Evolutionary conservation across 1,284 basidiomycete genomes (phyloP).

Genomic region (Rhodofomes roseus): DNA sequence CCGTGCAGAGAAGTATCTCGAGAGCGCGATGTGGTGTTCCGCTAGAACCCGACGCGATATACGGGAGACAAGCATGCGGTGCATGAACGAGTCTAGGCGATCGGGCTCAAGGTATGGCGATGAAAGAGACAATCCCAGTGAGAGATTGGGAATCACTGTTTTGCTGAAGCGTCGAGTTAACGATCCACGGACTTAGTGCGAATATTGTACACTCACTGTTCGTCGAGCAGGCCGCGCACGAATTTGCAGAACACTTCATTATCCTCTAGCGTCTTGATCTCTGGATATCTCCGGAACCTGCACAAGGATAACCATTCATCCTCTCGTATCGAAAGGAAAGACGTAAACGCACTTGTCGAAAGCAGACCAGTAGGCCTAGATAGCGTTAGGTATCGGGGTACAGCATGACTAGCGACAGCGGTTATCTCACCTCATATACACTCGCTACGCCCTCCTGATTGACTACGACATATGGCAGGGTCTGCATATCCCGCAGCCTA

Average conservation of each 20-base stretch:
- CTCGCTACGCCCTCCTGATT: conserved; percentile 81
- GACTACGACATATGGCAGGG: conserved; percentile 85
- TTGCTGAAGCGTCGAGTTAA: conserved; percentile 40
- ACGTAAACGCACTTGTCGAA: conserved; percentile 64
- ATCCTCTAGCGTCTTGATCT: conserved; percentile 69
- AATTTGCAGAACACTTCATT: conserved; percentile 81
- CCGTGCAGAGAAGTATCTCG: conserved; percentile 49
- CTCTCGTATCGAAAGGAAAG: conserved; percentile 6
- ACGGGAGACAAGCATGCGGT: conserved; percentile 85
- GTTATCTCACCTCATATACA: conserved; percentile 75
- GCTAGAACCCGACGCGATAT: conserved; percentile 88
- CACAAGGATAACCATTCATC: conserved; percentile 10
- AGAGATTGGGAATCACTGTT: conserved; percentile 73
- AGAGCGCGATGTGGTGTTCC: conserved; percentile 86
- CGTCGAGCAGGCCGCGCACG: conserved; percentile 59
- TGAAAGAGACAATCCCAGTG: conserved; percentile 73
- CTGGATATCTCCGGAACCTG: conserved; percentile 77
- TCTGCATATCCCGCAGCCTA: conserved; percentile 82
- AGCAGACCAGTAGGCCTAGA: conserved; percentile 75
- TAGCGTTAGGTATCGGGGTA: not conserved
- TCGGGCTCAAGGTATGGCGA: conserved; percentile 78
- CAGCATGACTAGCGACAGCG: not conserved
- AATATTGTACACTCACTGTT: conserved; percentile 56
- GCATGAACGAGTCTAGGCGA: conserved; percentile 84
- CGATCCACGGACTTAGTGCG: not conserved